These are phyloP conservation scores for Aristolochia californica DNA, from an alignment of 164 flowering plant genomes.

Conservation along the genomic window DNA sequence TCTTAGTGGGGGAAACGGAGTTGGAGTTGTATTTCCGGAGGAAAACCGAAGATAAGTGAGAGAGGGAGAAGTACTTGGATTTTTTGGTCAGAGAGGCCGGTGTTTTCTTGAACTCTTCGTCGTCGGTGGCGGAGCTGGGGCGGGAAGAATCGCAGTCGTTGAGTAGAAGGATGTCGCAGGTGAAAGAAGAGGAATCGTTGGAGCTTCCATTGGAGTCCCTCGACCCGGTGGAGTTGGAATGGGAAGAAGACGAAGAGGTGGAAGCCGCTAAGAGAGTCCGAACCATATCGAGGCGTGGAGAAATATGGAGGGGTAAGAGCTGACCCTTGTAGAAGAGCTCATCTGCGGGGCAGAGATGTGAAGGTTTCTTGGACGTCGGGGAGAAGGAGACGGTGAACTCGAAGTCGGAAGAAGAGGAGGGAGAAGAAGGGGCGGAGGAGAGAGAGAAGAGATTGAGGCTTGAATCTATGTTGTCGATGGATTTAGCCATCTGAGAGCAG, in stretches of 20 bases:
- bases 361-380: slow-evolving; percentile 37
- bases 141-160: slow-evolving; percentile 61
- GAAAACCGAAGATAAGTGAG: slow-evolving; percentile 70
- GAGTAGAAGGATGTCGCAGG: slow-evolving; percentile 25
- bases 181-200: slow-evolving; percentile 30
- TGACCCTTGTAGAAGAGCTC: slow-evolving; percentile 93
- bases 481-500: too few species aligned
- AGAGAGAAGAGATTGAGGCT: too few species aligned
- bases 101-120: slow-evolving; percentile 11
- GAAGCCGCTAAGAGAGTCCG: slow-evolving; percentile 59
- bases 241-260: slow-evolving; percentile 32
- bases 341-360: slow-evolving; percentile 68
- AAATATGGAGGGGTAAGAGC: slow-evolving; percentile 78
- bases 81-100: slow-evolving; percentile 11
- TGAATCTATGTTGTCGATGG: too few species aligned
- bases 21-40: slow-evolving; percentile 32
- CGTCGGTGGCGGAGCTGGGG: slow-evolving; percentile 60
- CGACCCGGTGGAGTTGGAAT: slow-evolving; percentile 35
- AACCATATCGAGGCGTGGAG: slow-evolving; percentile 81
- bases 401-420: slow-evolving; percentile 87
- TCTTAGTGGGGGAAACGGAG: slow-evolving; percentile 24
- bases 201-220: slow-evolving; percentile 69
- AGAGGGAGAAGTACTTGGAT: slow-evolving; percentile 45
- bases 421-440: slow-evolving; percentile 31
- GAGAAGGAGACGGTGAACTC: slow-evolving; percentile 74